Conservation (phyloP, 164 flowering plant species). For the Umbellularia californica region DNA sequence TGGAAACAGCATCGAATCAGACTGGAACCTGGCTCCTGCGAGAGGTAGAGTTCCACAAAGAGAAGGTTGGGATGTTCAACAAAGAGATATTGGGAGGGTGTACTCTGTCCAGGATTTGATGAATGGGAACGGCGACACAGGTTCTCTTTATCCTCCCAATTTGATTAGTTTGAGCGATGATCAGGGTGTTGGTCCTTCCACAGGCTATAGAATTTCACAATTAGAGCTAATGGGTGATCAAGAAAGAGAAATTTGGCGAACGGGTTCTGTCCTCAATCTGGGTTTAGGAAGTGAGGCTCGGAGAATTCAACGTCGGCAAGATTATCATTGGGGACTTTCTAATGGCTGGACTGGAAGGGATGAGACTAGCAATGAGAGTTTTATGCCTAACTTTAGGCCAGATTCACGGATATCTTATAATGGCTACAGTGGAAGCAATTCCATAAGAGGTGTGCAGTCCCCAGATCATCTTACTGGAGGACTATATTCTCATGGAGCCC, state of each 20-base stretch:
- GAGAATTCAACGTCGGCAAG: background rate
- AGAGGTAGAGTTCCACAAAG: background rate
- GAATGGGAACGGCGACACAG: background rate
- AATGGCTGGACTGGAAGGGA: no score
- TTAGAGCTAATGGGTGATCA: background rate
- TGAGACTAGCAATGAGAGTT: no score
- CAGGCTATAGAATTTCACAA: background rate
- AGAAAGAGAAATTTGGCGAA: background rate
- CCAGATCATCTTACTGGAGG: background rate
- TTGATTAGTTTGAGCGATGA: background rate
- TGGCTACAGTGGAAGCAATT: background rate
- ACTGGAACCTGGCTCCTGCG: background rate
- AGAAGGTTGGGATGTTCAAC: background rate
- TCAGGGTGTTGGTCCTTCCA: background rate
- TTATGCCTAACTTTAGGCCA: no score
- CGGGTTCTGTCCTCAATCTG: background rate
- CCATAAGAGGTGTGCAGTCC: background rate
- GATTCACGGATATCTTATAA: background rate
- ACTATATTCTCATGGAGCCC: background rate
- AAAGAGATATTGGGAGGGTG: background rate
- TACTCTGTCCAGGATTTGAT: background rate
- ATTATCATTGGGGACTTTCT: background rate
- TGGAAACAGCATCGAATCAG: background rate
- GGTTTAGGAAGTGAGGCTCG: background rate
- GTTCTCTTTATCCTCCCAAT: background rate